phyloP scores from a whole-genome alignment of 129 eudicot genomes.

The Lonicera japonica region DNA sequence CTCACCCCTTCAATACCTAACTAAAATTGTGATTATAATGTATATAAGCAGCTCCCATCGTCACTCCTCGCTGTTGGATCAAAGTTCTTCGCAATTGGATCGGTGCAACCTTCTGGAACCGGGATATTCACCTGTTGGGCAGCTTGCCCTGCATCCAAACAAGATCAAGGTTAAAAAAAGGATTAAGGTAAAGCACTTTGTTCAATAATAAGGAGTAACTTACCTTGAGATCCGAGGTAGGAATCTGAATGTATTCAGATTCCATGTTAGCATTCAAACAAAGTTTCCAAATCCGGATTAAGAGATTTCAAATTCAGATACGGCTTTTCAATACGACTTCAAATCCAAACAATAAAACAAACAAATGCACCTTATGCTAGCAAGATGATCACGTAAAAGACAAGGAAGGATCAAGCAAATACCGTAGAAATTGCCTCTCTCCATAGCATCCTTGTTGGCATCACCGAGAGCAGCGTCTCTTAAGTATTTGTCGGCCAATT shows the following conservation, averaged over 20 bases:
- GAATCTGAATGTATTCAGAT: no score
- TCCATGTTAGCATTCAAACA: no score
- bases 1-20: neutral
- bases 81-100: slow-evolving; percentile 62
- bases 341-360: no score
- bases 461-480: slow-evolving; percentile 89
- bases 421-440: slow-evolving; percentile 73
- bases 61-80: slow-evolving; percentile 91
- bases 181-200: neutral
- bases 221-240: no score
- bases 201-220: no score
- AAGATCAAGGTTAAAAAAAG: neutral
- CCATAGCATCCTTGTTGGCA: slow-evolving; percentile 71
- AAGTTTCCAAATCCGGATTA: no score
- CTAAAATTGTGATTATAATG: slow-evolving; percentile 23
- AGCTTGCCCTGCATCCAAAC: neutral
- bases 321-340: no score
- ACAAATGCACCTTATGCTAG: no score
- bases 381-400: no score
- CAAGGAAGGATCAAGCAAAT: slow-evolving; percentile 18
- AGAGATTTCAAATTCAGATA: no score
- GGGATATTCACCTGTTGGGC: slow-evolving; percentile 72
- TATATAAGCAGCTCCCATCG: slow-evolving; percentile 74
- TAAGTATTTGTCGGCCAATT: slow-evolving; percentile 77
- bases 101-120: slow-evolving; percentile 80